Conservation (phyloP, 305 asterid species). For the Fraxinus greggii region DNA sequence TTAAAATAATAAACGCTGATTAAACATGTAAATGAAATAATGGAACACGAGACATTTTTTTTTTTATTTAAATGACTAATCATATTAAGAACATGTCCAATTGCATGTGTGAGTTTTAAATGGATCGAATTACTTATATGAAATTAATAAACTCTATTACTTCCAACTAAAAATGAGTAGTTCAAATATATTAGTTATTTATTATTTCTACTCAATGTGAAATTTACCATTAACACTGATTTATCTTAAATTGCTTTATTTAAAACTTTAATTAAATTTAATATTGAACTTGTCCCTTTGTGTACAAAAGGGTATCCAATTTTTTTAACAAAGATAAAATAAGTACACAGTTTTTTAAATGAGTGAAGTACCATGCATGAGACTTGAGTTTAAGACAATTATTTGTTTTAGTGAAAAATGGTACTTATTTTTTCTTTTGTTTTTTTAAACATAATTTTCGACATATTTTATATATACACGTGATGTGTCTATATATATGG, state of each 20-base stretch:
- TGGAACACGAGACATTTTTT: not conserved
- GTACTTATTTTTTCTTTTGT: not conserved
- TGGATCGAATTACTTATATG: no score
- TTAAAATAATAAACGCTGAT: not conserved
- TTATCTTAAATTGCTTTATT: no score
- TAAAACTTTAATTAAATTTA: not conserved
- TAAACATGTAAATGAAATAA: not conserved
- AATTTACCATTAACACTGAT: no score
- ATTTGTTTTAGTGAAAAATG: not conserved
- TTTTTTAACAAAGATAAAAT: not conserved
- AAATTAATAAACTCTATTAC: no score
- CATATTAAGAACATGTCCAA: no score
- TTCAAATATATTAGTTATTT: no score
- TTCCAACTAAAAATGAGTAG: no score
- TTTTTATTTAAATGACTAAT: no score
- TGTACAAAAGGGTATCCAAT: not conserved
- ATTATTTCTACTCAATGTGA: no score
- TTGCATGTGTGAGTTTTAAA: no score
- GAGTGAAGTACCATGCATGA: not conserved
- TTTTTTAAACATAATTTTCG: no score
- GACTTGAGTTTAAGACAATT: not conserved
- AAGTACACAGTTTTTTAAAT: not conserved
- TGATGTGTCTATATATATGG: constrained; percentile 43
- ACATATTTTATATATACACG: not conserved
- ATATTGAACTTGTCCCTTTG: not conserved